A percentile compares a stretch with the other conserved stretches of the same genome.
Conservation (phyloP, 805 yeast genomes). For the Maudiozyma serrabonitensis region DNA sequence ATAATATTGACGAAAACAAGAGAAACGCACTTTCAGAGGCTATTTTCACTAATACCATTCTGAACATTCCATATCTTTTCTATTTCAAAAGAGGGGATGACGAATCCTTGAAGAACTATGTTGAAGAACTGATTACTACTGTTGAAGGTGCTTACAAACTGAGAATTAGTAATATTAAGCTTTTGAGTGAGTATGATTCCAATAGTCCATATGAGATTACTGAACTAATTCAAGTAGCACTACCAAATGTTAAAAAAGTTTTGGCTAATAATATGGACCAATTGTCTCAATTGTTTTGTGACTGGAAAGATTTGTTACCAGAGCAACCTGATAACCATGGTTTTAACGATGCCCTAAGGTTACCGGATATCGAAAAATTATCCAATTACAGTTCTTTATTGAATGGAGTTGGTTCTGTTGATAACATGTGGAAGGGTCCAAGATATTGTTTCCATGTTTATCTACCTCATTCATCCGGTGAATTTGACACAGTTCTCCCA, state of each 20-base stretch:
- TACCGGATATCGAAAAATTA: conserved; percentile 33
- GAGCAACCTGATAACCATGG: conserved; percentile 25
- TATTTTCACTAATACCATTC: conserved; percentile 49
- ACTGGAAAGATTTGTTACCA: conserved; percentile 30
- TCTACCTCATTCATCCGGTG: conserved; percentile 37
- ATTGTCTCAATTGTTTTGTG: conserved; percentile 31
- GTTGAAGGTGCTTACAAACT: conserved; percentile 31
- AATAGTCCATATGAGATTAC: conserved; percentile 42
- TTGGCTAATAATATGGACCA: conserved; percentile 36
- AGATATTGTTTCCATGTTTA: conserved; percentile 55
- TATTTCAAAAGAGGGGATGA: conserved; percentile 32
- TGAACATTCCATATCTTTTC: conserved; percentile 57
- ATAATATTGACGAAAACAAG: conserved; percentile 26
- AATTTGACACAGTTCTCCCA: conserved; percentile 59
- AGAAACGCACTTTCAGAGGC: conserved; percentile 61
- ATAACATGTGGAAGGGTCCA: conserved; percentile 59
- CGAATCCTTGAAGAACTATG: conserved; percentile 20
- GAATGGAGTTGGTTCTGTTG: conserved; percentile 42
- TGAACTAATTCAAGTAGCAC: conserved; percentile 38
- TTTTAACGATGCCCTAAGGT: conserved; percentile 24
- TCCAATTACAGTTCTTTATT: conserved; percentile 25
- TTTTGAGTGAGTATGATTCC: conserved; percentile 21
- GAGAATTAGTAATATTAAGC: conserved; percentile 12
- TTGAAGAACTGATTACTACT: conserved; percentile 38
- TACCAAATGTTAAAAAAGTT: conserved; percentile 39